These are phyloP conservation scores for Didymella keratinophila DNA, from an alignment of 2,329 filamentous ascomycete genomes.

Conservation along the genomic window DNA sequence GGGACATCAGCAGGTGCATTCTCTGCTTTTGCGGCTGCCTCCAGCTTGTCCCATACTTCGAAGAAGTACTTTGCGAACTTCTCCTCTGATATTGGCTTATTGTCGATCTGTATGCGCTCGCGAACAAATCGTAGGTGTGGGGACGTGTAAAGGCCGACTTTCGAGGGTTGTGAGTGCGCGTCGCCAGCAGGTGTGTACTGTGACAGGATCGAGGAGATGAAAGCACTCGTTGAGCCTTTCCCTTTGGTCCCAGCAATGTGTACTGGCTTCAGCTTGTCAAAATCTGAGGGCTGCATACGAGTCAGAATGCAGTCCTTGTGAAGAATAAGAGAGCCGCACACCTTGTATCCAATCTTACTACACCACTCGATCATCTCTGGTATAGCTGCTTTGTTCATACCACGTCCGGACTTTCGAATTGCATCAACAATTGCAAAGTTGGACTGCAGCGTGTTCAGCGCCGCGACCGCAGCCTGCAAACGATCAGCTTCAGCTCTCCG, in stretches of 20 bases:
- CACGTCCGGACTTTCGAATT: conserved; percentile 75
- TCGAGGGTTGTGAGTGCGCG: conserved; percentile 52
- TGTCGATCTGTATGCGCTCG: conserved; percentile 84
- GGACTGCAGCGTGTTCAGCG: conserved; percentile 78
- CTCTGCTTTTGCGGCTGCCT: conserved; percentile 60
- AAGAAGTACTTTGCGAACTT: conserved; percentile 82
- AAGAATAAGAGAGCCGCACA: conserved; percentile 54
- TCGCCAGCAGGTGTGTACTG: conserved; percentile 61
- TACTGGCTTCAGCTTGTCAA: conserved; percentile 69
- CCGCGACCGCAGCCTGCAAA: conserved; percentile 70
- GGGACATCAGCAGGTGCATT: conserved; percentile 59
- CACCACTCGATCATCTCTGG: conserved; percentile 86
- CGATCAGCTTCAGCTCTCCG: conserved; percentile 28
- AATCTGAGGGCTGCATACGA: conserved; percentile 63
- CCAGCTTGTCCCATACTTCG: conserved; percentile 78
- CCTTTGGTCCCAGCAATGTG: conserved; percentile 95
- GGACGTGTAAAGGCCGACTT: conserved; percentile 82
- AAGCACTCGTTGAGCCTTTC: conserved; percentile 88
- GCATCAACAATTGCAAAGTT: conserved; percentile 81
- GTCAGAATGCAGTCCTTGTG: conserved; percentile 13
- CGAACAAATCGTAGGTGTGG: conserved; percentile 84
- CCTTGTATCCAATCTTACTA: conserved; percentile 75
- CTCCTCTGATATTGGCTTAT: conserved; percentile 70
- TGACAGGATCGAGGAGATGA: conserved; percentile 79
- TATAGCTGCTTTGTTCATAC: conserved; percentile 77